phyloP scores from a whole-genome alignment of 805 yeast genomes.

The Kodamaea restingae region DNA sequence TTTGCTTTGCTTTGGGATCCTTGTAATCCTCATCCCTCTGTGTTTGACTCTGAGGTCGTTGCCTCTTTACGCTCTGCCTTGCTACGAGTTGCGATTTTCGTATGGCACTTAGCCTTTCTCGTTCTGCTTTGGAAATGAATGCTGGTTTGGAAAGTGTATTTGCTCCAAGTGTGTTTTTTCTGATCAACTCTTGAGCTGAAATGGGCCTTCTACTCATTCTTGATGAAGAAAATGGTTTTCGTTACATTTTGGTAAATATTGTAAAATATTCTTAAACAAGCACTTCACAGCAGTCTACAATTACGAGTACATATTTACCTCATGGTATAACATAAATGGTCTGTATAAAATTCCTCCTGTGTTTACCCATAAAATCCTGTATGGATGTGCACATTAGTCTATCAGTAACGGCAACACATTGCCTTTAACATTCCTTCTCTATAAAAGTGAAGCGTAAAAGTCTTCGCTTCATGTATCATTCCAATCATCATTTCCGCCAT shows the following conservation, averaged over 20 bases:
- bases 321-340: slow-evolving; percentile 5
- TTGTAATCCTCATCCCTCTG: slow-evolving; percentile 2
- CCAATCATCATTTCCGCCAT: background rate
- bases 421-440: slow-evolving; percentile 1
- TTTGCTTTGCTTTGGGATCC: background rate
- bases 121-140: slow-evolving; percentile 19
- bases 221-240: too few species aligned
- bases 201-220: slow-evolving; percentile 17
- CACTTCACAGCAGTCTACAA: background rate
- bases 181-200: slow-evolving; percentile 22
- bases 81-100: slow-evolving; percentile 1
- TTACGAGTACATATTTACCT: background rate
- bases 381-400: slow-evolving; percentile 6
- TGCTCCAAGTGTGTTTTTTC: slow-evolving; percentile 8
- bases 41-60: background rate
- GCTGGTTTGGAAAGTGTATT: slow-evolving; percentile 14
- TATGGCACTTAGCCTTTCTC: slow-evolving; percentile 11
- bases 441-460: background rate
- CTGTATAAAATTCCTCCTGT: slow-evolving; percentile 8
- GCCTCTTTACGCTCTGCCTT: slow-evolving; percentile 1
- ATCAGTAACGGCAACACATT: slow-evolving; percentile 5
- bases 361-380: background rate
- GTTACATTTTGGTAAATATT: background rate
- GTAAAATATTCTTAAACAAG: background rate
- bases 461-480: background rate